Base-by-base conservation (phyloP, 1,139 yeast species). In the Taphrina pruni region DNA sequence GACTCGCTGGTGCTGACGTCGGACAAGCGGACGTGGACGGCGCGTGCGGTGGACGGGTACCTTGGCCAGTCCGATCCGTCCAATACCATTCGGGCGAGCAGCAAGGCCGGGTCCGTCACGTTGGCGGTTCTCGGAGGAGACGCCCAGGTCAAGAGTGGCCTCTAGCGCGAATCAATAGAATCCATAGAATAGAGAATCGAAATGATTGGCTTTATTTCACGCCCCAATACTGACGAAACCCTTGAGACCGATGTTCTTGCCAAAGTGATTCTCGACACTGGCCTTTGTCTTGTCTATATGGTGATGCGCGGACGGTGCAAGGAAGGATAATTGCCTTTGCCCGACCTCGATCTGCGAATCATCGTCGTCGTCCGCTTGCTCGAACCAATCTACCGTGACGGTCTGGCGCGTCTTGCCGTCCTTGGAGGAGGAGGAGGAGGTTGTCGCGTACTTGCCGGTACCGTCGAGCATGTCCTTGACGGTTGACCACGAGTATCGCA, bases 401-500 rank as follows among this genome's bases (percentile, higher is more conserved):
- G 46, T 48, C 12, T 48, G 41, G 7, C 41, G 39, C n/a, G 26
- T 26, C 9, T 61, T 51, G 21, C 39, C 11, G 20, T 50, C 50
- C 32, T 26, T 26, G 32, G 32, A 26, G 32, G 17, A 17, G n/a
- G 39, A 26, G 21, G 32, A 41, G 8, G 46, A 32, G 11, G 14
- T 9, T 6, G 14, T 6, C 6, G 14, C 43, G 14, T 39, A 14
- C 14, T 41, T 54, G 56, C 61, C 56, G 17, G 50, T 41, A 36
- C 61, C 61, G 21, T 83, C 84, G 60, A 94, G 78, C 46, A 88
- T 82, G 72, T 91, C 96, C 73, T 86, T 87, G 1, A 97, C 87
- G 0, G 99, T 94, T 75, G 90, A 95, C 99, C 99, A 94, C 60
- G 96, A 91, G 75, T 89, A 94, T 69, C 99, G 79, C 2, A 90